These are phyloP conservation scores for Lantana camara DNA, from an alignment of 257 asterid genomes.

Conservation along the genomic window DNA sequence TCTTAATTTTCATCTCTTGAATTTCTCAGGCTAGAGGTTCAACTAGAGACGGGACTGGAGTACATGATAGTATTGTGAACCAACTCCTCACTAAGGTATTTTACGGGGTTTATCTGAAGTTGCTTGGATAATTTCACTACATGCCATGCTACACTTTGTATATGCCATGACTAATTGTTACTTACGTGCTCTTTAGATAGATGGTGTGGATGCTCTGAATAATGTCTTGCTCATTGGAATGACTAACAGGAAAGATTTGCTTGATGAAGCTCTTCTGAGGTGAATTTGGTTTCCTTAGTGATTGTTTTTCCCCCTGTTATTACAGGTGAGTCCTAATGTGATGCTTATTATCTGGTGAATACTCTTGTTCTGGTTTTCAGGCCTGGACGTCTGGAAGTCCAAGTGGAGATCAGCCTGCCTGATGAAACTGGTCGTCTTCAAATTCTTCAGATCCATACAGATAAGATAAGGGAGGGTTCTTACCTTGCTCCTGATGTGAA, in stretches of 20 bases:
- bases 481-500: conserved; percentile 93
- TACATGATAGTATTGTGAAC: conserved; percentile 97
- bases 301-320: conserved; percentile 23
- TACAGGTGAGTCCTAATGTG: conserved; percentile 14
- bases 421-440: conserved; percentile 98
- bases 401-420: conserved; percentile 99
- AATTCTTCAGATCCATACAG: conserved; percentile 96
- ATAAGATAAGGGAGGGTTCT: conserved; percentile 95
- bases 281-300: conserved; percentile 29
- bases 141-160: conserved; percentile 18
- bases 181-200: conserved; percentile 65
- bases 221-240: conserved; percentile 98
- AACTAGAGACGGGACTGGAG: conserved; percentile 99
- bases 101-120: conserved; percentile 27
- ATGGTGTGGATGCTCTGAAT: conserved; percentile 98
- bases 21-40: conserved; percentile 94
- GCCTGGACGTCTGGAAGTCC: conserved; percentile 99
- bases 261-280: conserved; percentile 99
- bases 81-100: conserved; percentile 97
- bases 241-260: conserved; percentile 97
- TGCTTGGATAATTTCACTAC: conserved; percentile 15
- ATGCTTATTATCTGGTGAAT: conserved; percentile 18
- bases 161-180: conserved; percentile 27
- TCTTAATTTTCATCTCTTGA: conserved; percentile 30
- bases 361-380: conserved; percentile 44